phyloP scores from a whole-genome alignment of 2,329 filamentous ascomycete genomes.

The Didymella pomorum region DNA sequence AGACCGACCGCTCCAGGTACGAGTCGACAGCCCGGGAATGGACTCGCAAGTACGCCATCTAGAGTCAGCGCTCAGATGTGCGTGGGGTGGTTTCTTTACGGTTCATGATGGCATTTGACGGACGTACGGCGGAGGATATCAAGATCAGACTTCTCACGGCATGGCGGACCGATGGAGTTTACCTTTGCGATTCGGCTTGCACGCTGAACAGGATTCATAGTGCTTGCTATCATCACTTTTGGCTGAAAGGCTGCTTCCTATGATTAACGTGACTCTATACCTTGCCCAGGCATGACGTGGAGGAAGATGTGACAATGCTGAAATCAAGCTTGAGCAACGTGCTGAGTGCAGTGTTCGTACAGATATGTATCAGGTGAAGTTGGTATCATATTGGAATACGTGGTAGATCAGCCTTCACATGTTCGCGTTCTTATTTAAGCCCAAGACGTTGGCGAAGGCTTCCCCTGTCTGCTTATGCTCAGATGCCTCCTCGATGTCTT shows the following conservation, averaged over 20 bases:
- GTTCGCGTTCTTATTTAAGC: neutral
- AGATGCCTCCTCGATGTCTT: neutral
- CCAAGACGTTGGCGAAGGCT: neutral
- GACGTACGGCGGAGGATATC: slow-evolving; percentile 30
- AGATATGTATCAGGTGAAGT: neutral
- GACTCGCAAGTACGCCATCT: slow-evolving; percentile 99
- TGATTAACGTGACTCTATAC: neutral
- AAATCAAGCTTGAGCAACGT: neutral
- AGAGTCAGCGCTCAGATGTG: slow-evolving; percentile 40
- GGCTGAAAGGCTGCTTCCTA: slow-evolving; percentile 36
- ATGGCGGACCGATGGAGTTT: slow-evolving; percentile 43
- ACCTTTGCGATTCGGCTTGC: slow-evolving; percentile 38
- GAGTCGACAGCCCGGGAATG: slow-evolving; percentile 97
- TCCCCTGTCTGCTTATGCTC: slow-evolving; percentile 3
- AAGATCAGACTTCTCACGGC: slow-evolving; percentile 36
- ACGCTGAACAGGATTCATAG: slow-evolving; percentile 44
- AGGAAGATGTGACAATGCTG: neutral
- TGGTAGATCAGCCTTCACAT: neutral
- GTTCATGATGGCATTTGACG: slow-evolving; percentile 35
- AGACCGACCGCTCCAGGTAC: slow-evolving; percentile 95
- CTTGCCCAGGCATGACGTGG: neutral
- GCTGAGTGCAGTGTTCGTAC: neutral
- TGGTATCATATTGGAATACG: neutral
- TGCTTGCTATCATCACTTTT: slow-evolving; percentile 45
- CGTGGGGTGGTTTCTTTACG: slow-evolving; percentile 35